Percentiles rank a stretch among this genome's conserved stretches.
Conservation (phyloP, 768 basidiomycete species). For the Naganishia friedmannii region DNA sequence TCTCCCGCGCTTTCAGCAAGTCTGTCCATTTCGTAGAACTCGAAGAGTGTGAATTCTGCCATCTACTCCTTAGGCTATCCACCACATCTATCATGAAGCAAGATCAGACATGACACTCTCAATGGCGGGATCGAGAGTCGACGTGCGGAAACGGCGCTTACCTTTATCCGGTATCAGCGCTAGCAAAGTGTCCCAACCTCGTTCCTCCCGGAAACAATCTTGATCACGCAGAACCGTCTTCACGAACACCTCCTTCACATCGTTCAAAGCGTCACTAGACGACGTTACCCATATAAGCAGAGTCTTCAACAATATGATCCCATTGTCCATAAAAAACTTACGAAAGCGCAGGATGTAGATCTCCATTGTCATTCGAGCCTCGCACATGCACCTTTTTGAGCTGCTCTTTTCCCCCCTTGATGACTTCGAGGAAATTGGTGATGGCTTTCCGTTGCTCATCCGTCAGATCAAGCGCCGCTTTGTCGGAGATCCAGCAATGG, state of each 20-base stretch:
- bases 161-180: constrained; percentile 63
- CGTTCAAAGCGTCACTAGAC: constrained; percentile 56
- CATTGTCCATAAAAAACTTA: constrained; percentile 52
- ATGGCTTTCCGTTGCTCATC: constrained; percentile 85
- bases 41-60: constrained; percentile 60
- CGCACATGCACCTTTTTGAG: constrained; percentile 78
- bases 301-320: neutral
- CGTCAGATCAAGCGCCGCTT: constrained; percentile 78
- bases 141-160: constrained; percentile 34
- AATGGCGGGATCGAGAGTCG: neutral
- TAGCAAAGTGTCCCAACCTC: constrained; percentile 72
- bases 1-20: constrained; percentile 47
- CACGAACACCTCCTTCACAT: constrained; percentile 62
- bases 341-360: constrained; percentile 72
- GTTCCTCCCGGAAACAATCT: constrained; percentile 69
- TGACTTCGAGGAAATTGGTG: constrained; percentile 79
- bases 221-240: constrained; percentile 75
- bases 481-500: constrained; percentile 94
- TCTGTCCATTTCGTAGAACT: constrained; percentile 76
- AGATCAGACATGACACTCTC: constrained; percentile 6
- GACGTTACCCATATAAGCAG: neutral
- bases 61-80: constrained; percentile 59
- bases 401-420: constrained; percentile 76
- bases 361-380: constrained; percentile 45
- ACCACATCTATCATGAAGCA: constrained; percentile 50